Percentiles rank a stretch among this genome's conserved stretches.
Evolutionary conservation across 1,284 basidiomycete species (phyloP).

Genomic region (Lentinula novae-zelandiae): DNA sequence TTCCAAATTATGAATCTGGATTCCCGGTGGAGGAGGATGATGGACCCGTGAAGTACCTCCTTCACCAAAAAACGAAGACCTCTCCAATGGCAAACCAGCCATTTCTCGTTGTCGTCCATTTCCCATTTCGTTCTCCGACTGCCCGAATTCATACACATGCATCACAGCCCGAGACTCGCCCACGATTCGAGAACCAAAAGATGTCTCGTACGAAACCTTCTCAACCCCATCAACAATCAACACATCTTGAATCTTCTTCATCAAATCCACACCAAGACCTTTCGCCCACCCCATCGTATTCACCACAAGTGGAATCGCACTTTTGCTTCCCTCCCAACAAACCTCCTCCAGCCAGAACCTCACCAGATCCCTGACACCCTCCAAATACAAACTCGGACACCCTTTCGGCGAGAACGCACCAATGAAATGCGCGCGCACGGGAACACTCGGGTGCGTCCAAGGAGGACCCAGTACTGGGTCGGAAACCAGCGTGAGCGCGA

Average conservation of each 20-base stretch:
- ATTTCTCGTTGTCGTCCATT: too few species aligned
- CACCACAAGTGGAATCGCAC: constrained; percentile 77
- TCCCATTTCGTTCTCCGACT: background rate
- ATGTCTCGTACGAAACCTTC: background rate
- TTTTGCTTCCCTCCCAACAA: constrained; percentile 53
- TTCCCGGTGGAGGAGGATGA: too few species aligned
- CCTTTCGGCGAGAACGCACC: constrained; percentile 79
- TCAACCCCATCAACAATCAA: constrained; percentile 22
- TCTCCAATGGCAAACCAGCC: background rate
- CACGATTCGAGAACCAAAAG: background rate
- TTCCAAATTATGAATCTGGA: background rate
- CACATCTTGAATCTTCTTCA: constrained; percentile 64
- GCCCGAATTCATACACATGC: constrained; percentile 16
- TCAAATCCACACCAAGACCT: constrained; percentile 86
- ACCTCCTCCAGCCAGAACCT: background rate
- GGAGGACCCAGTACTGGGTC: constrained; percentile 74
- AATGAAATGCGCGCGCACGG: constrained; percentile 78
- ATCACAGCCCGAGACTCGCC: background rate
- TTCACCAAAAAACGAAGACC: background rate
- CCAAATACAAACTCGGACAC: constrained; percentile 56
- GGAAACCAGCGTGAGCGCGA: constrained; percentile 76
- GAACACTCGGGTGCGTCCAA: constrained; percentile 76
- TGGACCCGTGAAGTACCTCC: background rate
- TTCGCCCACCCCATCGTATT: constrained; percentile 99
- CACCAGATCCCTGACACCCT: background rate